Base-by-base conservation (phyloP, 306 rosid genomes). In the Quercus dentata region DNA sequence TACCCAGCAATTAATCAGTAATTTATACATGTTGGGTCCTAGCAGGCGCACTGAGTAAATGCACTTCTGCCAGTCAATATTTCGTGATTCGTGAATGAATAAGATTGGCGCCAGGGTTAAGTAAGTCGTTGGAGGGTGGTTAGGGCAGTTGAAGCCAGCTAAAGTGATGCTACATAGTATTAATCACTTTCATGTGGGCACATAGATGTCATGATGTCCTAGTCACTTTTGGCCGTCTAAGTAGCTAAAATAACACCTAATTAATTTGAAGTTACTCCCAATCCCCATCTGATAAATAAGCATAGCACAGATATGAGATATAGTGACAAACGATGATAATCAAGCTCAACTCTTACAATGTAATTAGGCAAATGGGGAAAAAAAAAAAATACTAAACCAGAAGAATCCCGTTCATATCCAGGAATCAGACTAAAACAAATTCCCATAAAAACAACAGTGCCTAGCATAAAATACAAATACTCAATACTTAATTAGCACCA, bases 401-500 rank as follows among this genome's bases (percentile, higher is more conserved):
- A 5, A 31, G n/a, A 9, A 19, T 23, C n/a, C 72, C 28, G 1
- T 63, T 30, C 14, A 63, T 63, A 28, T 15, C 18, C 69, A 28
- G 31, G 15, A 63, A 63, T n/a, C 8, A 63, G 41, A n/a, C 38
- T 6, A 30, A 49, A 49, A 49, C 17, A 49, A 31, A 65, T 65
- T 65, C 33, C 71, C 54, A 19, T 8, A n/a, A 46, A 68, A 4
- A 68, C 20, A 20, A 21, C 10, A 67, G 72, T 13, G 54, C n/a
- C 72, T 19, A 35, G n/a, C 17, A 68, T 12, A 67, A 21, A 19
- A 9, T 21, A 46, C 35, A 18, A 68, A 65, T 33, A 31, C 8
- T 7, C 46, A 65, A 65, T 25, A 27, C 67, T 21, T 25, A 61
- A 12, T 21, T 9, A 61, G 76, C 87, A 81, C 62, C 83, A 44